Evolutionary conservation across 768 basidiomycete species (phyloP), one percentile per base, ranked within the genome.

Genomic region (Pulveroboletus sp.): DNA sequence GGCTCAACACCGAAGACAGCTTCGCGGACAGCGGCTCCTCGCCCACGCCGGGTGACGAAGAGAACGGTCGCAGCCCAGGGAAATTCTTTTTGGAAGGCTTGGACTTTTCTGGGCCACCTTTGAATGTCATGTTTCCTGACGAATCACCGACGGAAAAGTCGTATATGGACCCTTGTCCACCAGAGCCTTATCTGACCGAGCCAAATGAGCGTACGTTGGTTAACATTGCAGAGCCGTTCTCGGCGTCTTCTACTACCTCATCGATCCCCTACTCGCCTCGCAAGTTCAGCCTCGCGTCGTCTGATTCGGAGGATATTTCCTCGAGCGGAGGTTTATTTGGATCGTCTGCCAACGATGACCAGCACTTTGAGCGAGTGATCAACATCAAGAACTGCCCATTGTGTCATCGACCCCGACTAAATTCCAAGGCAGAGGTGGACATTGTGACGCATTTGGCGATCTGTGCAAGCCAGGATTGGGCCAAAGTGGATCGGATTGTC

Each of bases 401-500:
- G 37, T 99, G 95, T 63, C 94, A 93, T 63, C 82, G 92, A 11
- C 88, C 91, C 3, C 73, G 94, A 37, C 61, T 98, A 58, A 88
- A 80, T 67, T 79, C 81, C 45, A 93, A 93, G 66, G 90, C 84
- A 1, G 97, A 97, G 68, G 75, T 93, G 59, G 94, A 97, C 64
- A 97, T 98, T 60, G 75, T 99, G 44, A 97, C 97, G 20, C 95
- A 99, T 67, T 70, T 99, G n/a, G 97, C 94, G 1, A 82, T 98
- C 10, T 99, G 95, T 59, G 94, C 97, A 10, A 90, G 86, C 54
- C 80, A 85, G 57, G 97, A 98, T 65, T 97, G 94, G 93, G 82
- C 78, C 32, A 79, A 84, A 51, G 86, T 98, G 24, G 87, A 97
- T 59, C 68, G 85, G 53, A 91, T 98, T 55, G 82, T 97, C 37